A percentile compares a stretch with the other conserved stretches of the same genome.
phyloP scores from a whole-genome alignment of 2,329 filamentous ascomycete species.

The Diaporthe aspalathi region DNA sequence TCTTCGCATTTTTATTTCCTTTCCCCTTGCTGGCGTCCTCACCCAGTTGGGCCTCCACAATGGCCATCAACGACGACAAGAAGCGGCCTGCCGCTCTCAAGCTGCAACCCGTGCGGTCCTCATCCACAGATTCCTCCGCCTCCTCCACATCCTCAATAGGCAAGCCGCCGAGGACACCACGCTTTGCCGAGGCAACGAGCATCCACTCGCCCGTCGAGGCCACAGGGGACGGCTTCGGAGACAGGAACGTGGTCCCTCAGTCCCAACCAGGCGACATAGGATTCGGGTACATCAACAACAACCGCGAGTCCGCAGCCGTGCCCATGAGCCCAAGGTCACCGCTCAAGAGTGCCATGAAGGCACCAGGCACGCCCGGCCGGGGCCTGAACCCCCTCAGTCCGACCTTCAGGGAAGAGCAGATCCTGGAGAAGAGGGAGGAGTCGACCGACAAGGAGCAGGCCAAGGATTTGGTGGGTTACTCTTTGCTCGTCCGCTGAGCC shows the following conservation, averaged over 20 bases:
- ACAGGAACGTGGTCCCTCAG: conserved; percentile 67
- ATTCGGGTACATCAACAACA: conserved; percentile 86
- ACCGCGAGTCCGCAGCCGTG: conserved; percentile 68
- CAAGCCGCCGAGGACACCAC: conserved; percentile 78
- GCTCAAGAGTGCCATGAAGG: conserved; percentile 90
- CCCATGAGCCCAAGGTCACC: conserved; percentile 80
- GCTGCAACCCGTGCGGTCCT: conserved; percentile 61
- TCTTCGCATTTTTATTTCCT: conserved; percentile 39
- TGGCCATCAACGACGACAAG: conserved; percentile 59
- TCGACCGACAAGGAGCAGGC: conserved; percentile 87
- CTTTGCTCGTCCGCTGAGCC: no score
- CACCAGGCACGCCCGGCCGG: conserved; percentile 83
- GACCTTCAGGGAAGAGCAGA: conserved; percentile 88
- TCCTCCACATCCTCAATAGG: conserved; percentile 65
- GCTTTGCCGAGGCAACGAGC: conserved; percentile 84
- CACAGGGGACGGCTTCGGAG: conserved; percentile 44
- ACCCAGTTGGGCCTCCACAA: conserved; percentile 43
- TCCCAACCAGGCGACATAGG: conserved; percentile 86
- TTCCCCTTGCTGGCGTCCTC: conserved; percentile 31
- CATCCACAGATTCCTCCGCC: conserved; percentile 61
- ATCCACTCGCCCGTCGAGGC: conserved; percentile 81
- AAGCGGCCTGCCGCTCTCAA: conserved; percentile 68
- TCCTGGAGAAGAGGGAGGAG: conserved; percentile 86
- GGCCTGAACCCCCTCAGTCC: conserved; percentile 86
- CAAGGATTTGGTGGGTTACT: conserved; percentile 80